A percentile compares a stretch with the other conserved stretches of the same genome.
These are phyloP conservation scores for Camelina sativa DNA, from an alignment of 345 rosid species.

Conservation along the genomic window DNA sequence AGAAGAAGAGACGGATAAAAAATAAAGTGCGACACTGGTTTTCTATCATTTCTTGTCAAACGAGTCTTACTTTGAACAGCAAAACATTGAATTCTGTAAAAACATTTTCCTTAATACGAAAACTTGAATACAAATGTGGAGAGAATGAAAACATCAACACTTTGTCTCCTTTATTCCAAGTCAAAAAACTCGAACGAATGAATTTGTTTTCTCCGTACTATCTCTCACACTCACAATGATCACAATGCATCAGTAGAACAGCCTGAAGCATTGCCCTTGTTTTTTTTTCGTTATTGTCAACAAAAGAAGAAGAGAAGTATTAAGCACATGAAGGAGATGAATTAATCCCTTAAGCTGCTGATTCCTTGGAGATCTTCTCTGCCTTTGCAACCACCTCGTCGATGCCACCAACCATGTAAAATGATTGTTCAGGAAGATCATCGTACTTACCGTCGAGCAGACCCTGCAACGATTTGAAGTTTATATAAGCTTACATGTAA, in stretches of 20 bases:
- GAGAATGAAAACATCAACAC: conserved; percentile 7
- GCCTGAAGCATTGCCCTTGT: conserved; percentile 24
- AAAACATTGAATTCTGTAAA: background rate
- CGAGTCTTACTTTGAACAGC: background rate
- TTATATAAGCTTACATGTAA: background rate
- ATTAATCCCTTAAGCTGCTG: conserved; percentile 39
- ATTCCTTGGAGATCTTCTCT: conserved; percentile 44
- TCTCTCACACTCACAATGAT: conserved; percentile 30
- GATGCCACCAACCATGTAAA: conserved; percentile 70
- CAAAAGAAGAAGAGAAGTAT: conserved; percentile 26
- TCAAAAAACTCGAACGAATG: conserved; percentile 34
- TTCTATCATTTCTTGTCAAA: background rate
- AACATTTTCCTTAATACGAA: background rate
- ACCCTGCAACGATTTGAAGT: conserved; percentile 30
- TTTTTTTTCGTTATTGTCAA: conserved; percentile 41
- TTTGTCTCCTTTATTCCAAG: conserved; percentile 34
- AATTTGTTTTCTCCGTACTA: conserved; percentile 25
- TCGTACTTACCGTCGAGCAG: conserved; percentile 47
- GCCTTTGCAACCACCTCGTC: conserved; percentile 60
- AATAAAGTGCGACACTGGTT: background rate
- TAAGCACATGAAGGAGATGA: background rate
- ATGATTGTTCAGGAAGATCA: conserved; percentile 63
- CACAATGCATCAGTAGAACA: conserved; percentile 2
- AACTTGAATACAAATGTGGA: conserved; percentile 2
- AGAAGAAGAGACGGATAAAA: background rate